These are phyloP conservation scores for Tolypocladium paradoxum DNA, from an alignment of 2,329 filamentous ascomycete genomes.

Conservation along the genomic window DNA sequence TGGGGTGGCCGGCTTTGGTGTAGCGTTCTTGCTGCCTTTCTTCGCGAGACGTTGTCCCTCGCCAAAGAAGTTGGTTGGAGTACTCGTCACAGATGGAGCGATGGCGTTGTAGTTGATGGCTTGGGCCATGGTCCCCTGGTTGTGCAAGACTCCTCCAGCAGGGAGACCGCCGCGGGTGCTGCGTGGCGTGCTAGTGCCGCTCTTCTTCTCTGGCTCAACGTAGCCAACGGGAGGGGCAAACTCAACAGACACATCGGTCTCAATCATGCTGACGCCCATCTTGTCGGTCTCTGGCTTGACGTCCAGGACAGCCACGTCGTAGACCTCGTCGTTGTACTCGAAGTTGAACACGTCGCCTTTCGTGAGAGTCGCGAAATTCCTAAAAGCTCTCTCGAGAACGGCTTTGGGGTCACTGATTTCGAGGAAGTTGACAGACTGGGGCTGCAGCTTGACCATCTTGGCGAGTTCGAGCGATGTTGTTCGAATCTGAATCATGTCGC, in stretches of 20 bases:
- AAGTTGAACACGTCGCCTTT: conserved; percentile 95
- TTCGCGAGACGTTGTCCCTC: conserved; percentile 80
- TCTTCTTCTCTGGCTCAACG: conserved; percentile 68
- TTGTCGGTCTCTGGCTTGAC: conserved; percentile 77
- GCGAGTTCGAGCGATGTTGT: conserved; percentile 87
- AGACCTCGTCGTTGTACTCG: conserved; percentile 88
- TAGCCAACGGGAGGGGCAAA: conserved; percentile 93
- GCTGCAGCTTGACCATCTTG: conserved; percentile 90
- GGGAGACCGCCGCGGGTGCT: conserved; percentile 55
- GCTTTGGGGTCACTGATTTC: conserved; percentile 97
- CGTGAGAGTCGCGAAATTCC: conserved; percentile 88
- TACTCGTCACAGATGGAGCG: conserved; percentile 62
- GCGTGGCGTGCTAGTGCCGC: conserved; percentile 78
- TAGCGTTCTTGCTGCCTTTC: conserved; percentile 57
- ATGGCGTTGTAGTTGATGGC: conserved; percentile 95
- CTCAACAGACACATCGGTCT: conserved; percentile 93
- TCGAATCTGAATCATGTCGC: conserved; percentile 90
- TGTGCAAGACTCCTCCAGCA: conserved; percentile 65
- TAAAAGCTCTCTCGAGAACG: conserved; percentile 90
- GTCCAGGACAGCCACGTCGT: conserved; percentile 86
- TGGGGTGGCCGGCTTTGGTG: conserved; percentile 62
- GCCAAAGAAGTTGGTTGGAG: conserved; percentile 67
- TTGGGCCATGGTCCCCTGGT: conserved; percentile 89
- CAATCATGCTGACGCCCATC: conserved; percentile 85
- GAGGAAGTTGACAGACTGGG: conserved; percentile 85